These are phyloP conservation scores for Bonia amplexicaulis DNA, from an alignment of 176 grass and related monocot genomes.

Conservation along the genomic window DNA sequence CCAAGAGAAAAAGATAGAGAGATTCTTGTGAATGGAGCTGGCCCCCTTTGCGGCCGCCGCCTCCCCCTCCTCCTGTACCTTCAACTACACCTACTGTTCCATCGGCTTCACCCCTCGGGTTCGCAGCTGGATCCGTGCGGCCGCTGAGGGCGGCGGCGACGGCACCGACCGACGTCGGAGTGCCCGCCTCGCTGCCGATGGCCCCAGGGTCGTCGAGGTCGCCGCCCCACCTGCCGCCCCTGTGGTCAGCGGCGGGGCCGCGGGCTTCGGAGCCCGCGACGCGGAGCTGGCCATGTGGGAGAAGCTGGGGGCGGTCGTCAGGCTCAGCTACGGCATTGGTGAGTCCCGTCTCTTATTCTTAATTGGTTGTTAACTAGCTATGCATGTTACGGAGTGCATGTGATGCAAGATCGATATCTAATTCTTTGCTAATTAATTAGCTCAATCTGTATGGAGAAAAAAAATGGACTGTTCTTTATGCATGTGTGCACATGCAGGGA, in stretches of 20 bases:
- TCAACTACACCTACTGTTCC: conserved; percentile 21
- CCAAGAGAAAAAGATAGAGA: too few species aligned
- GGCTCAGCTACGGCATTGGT: conserved; percentile 94
- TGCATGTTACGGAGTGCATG: background rate
- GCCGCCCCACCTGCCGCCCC: background rate
- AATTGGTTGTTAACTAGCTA: background rate
- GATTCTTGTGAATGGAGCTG: conserved; percentile 26
- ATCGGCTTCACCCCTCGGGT: conserved; percentile 22
- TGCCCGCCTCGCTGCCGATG: conserved; percentile 32
- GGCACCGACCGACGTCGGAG: background rate
- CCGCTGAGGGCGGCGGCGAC: conserved; percentile 17
- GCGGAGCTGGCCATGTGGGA: conserved; percentile 82
- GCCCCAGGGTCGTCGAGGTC: conserved; percentile 40
- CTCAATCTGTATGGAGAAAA: too few species aligned
- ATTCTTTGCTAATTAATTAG: background rate
- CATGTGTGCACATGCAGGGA: conserved; percentile 35
- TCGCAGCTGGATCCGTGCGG: conserved; percentile 30
- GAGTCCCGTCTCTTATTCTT: background rate
- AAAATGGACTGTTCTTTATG: background rate
- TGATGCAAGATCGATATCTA: background rate
- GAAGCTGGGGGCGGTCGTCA: conserved; percentile 69
- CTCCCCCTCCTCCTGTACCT: background rate
- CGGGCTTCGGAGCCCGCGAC: conserved; percentile 28
- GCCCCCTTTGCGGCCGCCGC: background rate
- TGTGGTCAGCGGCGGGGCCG: background rate